Percentiles rank a stretch among this genome's conserved stretches.
Conservation (phyloP, 2,329 filamentous ascomycete species). For the Stagonosporopsis cucurbitacearum region DNA sequence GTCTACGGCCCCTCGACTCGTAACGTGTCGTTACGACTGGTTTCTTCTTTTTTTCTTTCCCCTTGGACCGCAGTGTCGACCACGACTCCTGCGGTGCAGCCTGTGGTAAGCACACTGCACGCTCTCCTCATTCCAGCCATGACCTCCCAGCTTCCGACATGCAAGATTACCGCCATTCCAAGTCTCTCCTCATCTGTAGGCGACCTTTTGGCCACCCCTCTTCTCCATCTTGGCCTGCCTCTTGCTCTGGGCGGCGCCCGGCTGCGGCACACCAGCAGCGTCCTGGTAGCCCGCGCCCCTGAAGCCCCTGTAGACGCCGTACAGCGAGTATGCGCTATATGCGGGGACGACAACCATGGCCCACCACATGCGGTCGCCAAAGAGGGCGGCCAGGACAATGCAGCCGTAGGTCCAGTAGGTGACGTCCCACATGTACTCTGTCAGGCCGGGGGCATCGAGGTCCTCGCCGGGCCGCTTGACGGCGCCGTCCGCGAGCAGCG, state of each 20-base stretch:
- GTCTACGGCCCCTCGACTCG: not conserved
- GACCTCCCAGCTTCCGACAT: not conserved
- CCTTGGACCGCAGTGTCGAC: not conserved
- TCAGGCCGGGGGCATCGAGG: conserved; percentile 83
- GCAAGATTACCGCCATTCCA: not conserved
- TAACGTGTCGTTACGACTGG: not conserved
- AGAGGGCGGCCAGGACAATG: conserved; percentile 71
- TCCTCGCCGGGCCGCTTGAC: conserved; percentile 84
- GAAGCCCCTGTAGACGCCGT: conserved; percentile 55
- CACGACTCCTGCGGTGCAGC: not conserved
- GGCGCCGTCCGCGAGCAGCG: conserved; percentile 65
- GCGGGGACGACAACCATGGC: conserved; percentile 59
- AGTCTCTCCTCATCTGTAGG: conserved; percentile 49
- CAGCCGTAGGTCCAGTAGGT: conserved; percentile 92
- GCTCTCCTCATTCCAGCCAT: too few species aligned
- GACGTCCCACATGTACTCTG: conserved; percentile 98
- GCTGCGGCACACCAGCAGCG: conserved; percentile 49
- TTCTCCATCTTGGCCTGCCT: conserved; percentile 60
- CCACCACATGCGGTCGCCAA: conserved; percentile 83
- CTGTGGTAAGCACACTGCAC: not conserved
- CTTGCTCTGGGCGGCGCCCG: conserved; percentile 50
- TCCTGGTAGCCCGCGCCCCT: conserved; percentile 50
- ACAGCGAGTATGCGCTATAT: conserved; percentile 56
- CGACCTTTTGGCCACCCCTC: conserved; percentile 57
- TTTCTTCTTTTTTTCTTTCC: too few species aligned